A percentile compares a stretch with the other conserved stretches of the same genome.
Conservation (phyloP, 2,329 filamentous ascomycete species). For the Pestalotiopsis sp. region DNA sequence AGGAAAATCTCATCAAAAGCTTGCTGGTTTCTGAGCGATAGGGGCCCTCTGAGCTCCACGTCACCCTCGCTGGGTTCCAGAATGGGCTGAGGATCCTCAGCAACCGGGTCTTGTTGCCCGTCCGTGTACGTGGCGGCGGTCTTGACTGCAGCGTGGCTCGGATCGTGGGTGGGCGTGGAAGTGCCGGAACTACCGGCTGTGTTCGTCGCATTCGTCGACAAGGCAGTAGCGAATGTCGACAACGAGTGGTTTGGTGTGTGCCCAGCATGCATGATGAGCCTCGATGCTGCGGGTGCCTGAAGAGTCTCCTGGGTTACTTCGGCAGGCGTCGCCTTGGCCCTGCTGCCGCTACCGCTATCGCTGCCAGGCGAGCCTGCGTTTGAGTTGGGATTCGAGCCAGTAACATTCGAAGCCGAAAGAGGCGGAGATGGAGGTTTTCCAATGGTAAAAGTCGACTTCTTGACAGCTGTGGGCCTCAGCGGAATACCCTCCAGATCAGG, state of each 20-base stretch:
- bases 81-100: slow-evolving; percentile 22
- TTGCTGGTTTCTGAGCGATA: slow-evolving; percentile 58
- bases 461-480: slow-evolving; percentile 56
- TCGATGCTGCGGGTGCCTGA: slow-evolving; percentile 48
- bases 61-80: slow-evolving; percentile 47
- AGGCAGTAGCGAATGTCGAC: slow-evolving; percentile 50
- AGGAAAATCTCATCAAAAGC: slow-evolving; percentile 60
- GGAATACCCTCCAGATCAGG: slow-evolving; percentile 63
- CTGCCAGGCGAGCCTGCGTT: slow-evolving; percentile 29
- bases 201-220: slow-evolving; percentile 42
- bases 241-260: slow-evolving; percentile 63
- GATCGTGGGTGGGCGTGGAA: slow-evolving; percentile 36
- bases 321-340: slow-evolving; percentile 34
- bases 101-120: slow-evolving; percentile 13
- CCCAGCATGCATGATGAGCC: slow-evolving; percentile 64
- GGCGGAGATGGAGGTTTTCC: slow-evolving; percentile 25
- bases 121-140: slow-evolving; percentile 23
- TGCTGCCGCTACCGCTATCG: slow-evolving; percentile 15
- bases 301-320: slow-evolving; percentile 49
- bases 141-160: slow-evolving; percentile 13
- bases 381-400: slow-evolving; percentile 27
- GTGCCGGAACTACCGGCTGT: slow-evolving; percentile 42
- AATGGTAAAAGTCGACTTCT: slow-evolving; percentile 54
- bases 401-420: slow-evolving; percentile 25
- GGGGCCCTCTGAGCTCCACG: slow-evolving; percentile 49